phyloP scores from a whole-genome alignment of 345 rosid genomes.

The Rubroshorea leprosula region DNA sequence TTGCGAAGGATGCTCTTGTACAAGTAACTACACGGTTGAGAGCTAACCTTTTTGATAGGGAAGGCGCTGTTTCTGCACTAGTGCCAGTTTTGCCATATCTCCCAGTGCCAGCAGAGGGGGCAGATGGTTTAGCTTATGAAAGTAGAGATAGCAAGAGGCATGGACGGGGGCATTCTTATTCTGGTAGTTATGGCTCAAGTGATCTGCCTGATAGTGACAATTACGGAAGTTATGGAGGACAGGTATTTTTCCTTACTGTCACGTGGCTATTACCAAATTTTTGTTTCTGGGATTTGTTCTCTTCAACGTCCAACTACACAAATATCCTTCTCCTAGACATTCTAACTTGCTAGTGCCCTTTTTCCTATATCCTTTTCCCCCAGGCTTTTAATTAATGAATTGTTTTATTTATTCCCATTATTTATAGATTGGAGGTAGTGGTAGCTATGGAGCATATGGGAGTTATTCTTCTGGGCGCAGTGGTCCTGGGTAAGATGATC shows the following conservation, averaged over 20 bases:
- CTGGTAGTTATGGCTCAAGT: slow-evolving; percentile 70
- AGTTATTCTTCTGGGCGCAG: slow-evolving; percentile 75
- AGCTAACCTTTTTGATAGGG: slow-evolving; percentile 84
- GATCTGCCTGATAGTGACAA: slow-evolving; percentile 47
- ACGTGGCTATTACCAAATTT: too few relatives aligned
- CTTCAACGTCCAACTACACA: too few relatives aligned
- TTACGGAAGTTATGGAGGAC: slow-evolving; percentile 74
- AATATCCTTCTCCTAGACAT: too few relatives aligned
- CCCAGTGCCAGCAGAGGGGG: slow-evolving; percentile 62
- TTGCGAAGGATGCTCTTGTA: slow-evolving; percentile 91
- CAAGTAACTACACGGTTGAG: slow-evolving; percentile 78
- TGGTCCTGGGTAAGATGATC: slow-evolving; percentile 59
- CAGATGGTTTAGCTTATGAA: slow-evolving; percentile 48
- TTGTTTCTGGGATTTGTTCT: too few relatives aligned
- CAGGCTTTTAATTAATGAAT: neutral
- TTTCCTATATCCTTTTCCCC: too few relatives aligned
- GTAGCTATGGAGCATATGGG: slow-evolving; percentile 75
- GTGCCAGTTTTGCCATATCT: slow-evolving; percentile 87
- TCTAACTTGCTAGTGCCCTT: too few relatives aligned
- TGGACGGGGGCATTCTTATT: slow-evolving; percentile 66
- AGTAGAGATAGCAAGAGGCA: slow-evolving; percentile 76
- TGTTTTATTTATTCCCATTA: neutral
- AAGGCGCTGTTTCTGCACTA: slow-evolving; percentile 68
- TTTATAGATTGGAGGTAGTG: slow-evolving; percentile 64
- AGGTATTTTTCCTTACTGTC: slow-evolving; percentile 51